Evolutionary conservation across 345 rosid species (phyloP), one percentile per base, ranked within the genome.

Genomic region (Lumnitzera racemosa): DNA sequence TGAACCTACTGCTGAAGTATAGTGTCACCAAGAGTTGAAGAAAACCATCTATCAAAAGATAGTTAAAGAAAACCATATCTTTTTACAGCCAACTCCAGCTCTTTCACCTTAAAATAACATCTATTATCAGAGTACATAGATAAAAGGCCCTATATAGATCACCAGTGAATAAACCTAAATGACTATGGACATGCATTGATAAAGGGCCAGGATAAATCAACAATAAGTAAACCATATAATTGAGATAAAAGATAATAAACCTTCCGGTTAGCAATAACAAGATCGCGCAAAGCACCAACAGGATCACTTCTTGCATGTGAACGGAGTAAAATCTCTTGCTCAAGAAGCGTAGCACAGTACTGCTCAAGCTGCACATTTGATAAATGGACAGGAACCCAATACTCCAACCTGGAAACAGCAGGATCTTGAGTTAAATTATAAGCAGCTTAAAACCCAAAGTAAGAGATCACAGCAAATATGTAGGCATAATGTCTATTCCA

Each of bases 281-380:
- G 58, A 66, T 83, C 82, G 23, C 73, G 79, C 27, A 86, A 81
- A 59, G 71, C 73, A 52, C 90, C 96, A 66, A 81, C 81, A 59
- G 51, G 82, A 75, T 78, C 90, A 16, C 51, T 73, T 77, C 64
- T 94, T 2, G 70, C 78, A 66, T 74, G 61, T 61, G 88, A 84
- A 66, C 84, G 67, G 63, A 94, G 96, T 17, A 71, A 55, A 49
- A 75, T 65, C 31, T 80, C 72, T 17, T 86, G 81, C 53, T 82
- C 72, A 62, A 86, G 70, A 67, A 90, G 76, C 63, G 78, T 75
- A 69, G 74, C 74, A 80, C 99, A 94, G 72, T 94, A 94, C 74
- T 84, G 90, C 80, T 94, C 97, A 52, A 90, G 85, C 76, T 94
- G 99, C 71, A 88, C 74, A 67, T 76, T 61, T 47, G 97, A 90